A percentile compares a stretch with the other conserved stretches of the same genome.
Conservation (phyloP, 495 filamentous ascomycete genomes). For the Aspergillus wentii region DNA sequence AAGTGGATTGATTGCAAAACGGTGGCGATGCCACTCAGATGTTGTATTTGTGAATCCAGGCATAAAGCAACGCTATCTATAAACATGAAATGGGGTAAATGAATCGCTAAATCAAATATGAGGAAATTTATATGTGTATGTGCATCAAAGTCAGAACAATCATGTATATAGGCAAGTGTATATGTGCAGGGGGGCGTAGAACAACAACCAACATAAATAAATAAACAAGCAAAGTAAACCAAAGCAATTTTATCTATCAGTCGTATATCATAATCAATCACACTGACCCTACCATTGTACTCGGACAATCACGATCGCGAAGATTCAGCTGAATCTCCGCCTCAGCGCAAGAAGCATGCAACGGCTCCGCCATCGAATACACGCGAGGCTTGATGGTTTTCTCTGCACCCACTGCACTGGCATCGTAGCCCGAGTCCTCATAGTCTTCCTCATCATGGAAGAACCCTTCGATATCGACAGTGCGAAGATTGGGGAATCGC, state of each 20-base stretch:
- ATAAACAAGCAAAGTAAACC: background rate
- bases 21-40: too few species aligned
- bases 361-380: conserved; percentile 19
- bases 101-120: too few species aligned
- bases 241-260: conserved; percentile 1
- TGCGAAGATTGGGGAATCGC: conserved; percentile 11
- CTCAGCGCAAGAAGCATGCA: conserved; percentile 18
- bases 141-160: too few species aligned
- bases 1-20: too few species aligned
- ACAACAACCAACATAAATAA: too few species aligned
- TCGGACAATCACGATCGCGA: conserved; percentile 21
- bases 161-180: too few species aligned
- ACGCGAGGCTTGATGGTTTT: conserved; percentile 21
- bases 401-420: background rate
- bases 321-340: conserved; percentile 22
- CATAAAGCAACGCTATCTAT: too few species aligned
- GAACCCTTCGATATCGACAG: conserved; percentile 27
- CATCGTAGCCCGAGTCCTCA: conserved; percentile 8
- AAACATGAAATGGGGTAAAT: too few species aligned
- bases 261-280: background rate
- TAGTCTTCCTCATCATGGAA: conserved; percentile 26
- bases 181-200: background rate
- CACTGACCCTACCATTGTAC: conserved; percentile 7
- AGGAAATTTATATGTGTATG: too few species aligned
- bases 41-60: too few species aligned